phyloP scores from a whole-genome alignment of 73 alveolate species.

The Paramecium octaurelia region DNA sequence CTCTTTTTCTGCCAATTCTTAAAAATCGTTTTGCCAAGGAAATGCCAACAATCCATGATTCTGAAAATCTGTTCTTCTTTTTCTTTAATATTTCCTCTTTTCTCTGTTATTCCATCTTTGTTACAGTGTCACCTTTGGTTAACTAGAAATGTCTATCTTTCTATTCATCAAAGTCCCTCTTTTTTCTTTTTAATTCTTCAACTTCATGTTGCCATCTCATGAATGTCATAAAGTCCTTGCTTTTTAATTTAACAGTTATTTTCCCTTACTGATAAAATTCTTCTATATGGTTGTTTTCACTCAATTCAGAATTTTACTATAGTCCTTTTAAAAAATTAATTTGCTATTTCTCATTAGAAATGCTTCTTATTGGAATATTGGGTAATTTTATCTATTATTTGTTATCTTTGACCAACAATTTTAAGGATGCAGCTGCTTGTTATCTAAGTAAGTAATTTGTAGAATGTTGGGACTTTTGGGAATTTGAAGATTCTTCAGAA shows the following conservation, averaged over 20 bases:
- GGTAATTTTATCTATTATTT: neutral
- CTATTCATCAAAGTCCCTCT: constrained; percentile 7
- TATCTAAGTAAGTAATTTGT: neutral
- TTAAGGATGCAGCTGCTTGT: neutral
- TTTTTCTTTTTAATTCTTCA: constrained; percentile 37
- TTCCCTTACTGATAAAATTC: constrained; percentile 9
- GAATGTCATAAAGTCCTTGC: constrained; percentile 32
- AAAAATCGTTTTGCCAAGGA: constrained; percentile 24
- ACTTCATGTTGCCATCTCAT: constrained; percentile 47
- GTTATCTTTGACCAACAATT: neutral
- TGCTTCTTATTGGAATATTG: neutral
- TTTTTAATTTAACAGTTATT: neutral
- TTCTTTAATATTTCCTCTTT: neutral
- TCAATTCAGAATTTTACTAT: neutral
- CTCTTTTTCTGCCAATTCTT: neutral
- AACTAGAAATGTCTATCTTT: neutral
- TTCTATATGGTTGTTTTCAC: neutral
- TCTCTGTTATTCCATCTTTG: neutral
- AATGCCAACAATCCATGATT: constrained; percentile 46
- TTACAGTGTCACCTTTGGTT: neutral
- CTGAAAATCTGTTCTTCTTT: neutral
- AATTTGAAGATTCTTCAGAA: neutral
- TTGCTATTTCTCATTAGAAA: neutral
- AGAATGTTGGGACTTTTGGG: neutral
- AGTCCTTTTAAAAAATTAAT: constrained; percentile 15